Base-by-base conservation (phyloP, 148 eudicot species). In the Spergularia bocconei region DNA sequence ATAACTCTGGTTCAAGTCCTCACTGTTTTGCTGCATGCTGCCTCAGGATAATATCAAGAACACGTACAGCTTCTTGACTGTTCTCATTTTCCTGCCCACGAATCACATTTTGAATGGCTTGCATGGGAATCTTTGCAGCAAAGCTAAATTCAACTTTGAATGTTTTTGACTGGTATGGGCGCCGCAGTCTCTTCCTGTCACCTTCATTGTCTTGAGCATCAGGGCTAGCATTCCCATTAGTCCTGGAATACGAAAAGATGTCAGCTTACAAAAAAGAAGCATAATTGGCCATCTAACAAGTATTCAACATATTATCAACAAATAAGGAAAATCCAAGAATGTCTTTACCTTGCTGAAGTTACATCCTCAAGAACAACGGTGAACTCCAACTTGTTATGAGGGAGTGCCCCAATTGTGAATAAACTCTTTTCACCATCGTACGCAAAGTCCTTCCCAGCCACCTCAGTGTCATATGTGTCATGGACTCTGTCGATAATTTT, bases 1-100 rank as follows among this genome's bases (percentile, higher is more conserved):
- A 57, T 23, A 64, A 33, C 44, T 38, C 29, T 47, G 66, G 72
- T 2, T 39, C 15, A 74, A 73, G 12, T 63, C 20, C 93, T 84
- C 78, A 92, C 98, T 92, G 93, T 72, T 90, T 95, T 6, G 98
- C 96, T 16, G 98, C 97, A 81, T 92, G 92, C 78, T 95, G 98
- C 85, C 98, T 89, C 61, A 95, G 73, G 63, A 95, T 92, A 57
- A 95, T 95, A 70, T 95, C 98, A 19, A 95, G 82, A 56, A 95
- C 98, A 56, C 98, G 67, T 6, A 95, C 25, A 14, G 98, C 98
- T 83, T 95, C 98, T 69, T 82, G 86, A 33, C 96, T 85, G 75
- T 90, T 92, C 80, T 92, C 96, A 38, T 90, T 87, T 76, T 95
- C 98, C 68, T 87, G 88, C 38, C 98, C 98, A 4, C 93, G 90